Evolutionary conservation across 129 eudicot species (phyloP).

Genomic region (Lactuca sativa): DNA sequence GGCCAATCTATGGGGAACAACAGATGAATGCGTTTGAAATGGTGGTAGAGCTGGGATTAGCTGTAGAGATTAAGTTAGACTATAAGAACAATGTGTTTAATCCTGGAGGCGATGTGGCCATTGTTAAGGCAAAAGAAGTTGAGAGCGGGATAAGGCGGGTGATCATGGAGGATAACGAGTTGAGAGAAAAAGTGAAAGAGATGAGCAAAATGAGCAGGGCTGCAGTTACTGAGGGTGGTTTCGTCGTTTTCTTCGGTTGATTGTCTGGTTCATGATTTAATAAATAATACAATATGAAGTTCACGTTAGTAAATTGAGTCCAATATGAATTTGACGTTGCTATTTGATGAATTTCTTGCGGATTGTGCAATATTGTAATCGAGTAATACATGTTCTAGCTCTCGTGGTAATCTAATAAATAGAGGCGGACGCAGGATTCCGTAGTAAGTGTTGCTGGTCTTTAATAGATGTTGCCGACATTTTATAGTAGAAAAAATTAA

Average conservation of each 20-base stretch:
- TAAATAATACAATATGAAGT: not conserved
- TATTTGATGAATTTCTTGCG: too few relatives aligned
- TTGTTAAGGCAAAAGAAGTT: slow-evolving; percentile 32
- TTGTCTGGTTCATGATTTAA: not conserved
- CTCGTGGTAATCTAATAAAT: too few relatives aligned
- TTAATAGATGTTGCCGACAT: too few relatives aligned
- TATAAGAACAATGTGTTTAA: slow-evolving; percentile 29
- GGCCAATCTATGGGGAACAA: slow-evolving; percentile 44
- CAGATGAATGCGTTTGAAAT: slow-evolving; percentile 32
- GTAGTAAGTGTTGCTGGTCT: too few relatives aligned
- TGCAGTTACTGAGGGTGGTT: slow-evolving; percentile 33
- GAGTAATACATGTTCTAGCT: too few relatives aligned
- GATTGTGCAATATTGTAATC: too few relatives aligned
- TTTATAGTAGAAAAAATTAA: too few relatives aligned
- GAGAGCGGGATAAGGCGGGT: slow-evolving; percentile 25
- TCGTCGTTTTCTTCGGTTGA: slow-evolving; percentile 32
- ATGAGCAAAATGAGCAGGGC: slow-evolving; percentile 17
- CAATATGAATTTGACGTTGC: too few relatives aligned
- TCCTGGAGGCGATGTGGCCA: slow-evolving; percentile 5
- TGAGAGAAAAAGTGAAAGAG: slow-evolving; percentile 26
- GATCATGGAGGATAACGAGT: slow-evolving; percentile 20
- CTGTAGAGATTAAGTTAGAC: slow-evolving; percentile 35
- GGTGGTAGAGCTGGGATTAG: slow-evolving; percentile 34
- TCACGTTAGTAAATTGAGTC: not conserved
- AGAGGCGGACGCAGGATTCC: too few relatives aligned